Base-by-base conservation (phyloP, 75 land plant species). In the Pinus albicaulis region DNA sequence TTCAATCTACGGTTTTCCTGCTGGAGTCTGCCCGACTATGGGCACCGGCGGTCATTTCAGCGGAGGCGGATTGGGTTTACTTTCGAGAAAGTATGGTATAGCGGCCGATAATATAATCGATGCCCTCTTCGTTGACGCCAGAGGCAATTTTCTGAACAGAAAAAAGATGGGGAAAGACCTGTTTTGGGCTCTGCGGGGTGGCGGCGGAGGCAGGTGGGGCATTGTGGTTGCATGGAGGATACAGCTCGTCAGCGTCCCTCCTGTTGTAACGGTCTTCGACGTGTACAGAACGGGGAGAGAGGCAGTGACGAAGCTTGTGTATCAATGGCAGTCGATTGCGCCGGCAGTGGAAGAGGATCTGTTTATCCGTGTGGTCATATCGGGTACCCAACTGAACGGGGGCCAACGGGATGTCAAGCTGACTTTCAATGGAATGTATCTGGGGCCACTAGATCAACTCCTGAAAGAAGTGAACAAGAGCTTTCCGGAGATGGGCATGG, bases 41-140 rank as follows among this genome's bases (percentile, higher is more conserved):
- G 89, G 89, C 25, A 20, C 57, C 10, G 81, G 80, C 14, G 88
- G 88, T 38, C 88, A 86, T 66, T 60, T 81, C 19, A 56, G 73
- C 17, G 89, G 89, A 16, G 89, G 89, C 26, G 89, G 89, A 1
- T 84, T 74, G 62, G 84, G 89, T 17, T 24, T 82, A 17, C 68
- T 78, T 16, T 76, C 87, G 2, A 25, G 89, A 16, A 87, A 84
- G 20, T 79, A 74, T 52, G 87, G 89, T n/a, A 57, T 79, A 7
- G 82, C 86, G 3, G 76, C 87, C 24, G 89, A 87, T 72, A 84
- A 84, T 71, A 78, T 87, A 8, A 38, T 84, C 26, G 89, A 84
- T 62, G 82, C 83, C 0, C 28, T 81, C 44, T 15, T 87, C 16
- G 70, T 87, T 23, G 36, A 23, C n/a, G 73, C 73, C 16, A 17